These are phyloP conservation scores for Syzygium jambos DNA, from an alignment of 345 rosid genomes.

Conservation along the genomic window DNA sequence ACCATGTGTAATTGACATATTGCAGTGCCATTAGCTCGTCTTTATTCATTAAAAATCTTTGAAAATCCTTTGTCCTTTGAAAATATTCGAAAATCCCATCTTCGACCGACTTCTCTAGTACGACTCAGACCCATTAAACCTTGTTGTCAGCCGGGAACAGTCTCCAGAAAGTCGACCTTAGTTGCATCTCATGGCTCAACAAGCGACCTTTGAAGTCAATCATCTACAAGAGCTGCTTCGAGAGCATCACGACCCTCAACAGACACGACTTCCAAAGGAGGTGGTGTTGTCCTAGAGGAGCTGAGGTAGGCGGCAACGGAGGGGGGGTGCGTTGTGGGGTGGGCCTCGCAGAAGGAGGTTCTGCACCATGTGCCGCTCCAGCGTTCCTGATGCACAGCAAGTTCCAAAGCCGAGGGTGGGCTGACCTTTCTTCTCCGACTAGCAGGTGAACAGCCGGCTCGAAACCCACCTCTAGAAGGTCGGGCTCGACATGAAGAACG, in stretches of 20 bases:
- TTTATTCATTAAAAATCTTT: no score
- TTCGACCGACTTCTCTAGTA: no score
- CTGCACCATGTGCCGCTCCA: conserved; percentile 3
- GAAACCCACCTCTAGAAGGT: conserved; percentile 49
- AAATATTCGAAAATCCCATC: no score
- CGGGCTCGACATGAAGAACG: conserved; percentile 61
- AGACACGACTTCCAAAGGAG: conserved; percentile 7
- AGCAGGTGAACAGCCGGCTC: conserved; percentile 42
- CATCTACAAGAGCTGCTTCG: not conserved
- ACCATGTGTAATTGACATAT: no score
- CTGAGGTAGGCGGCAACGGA: not conserved
- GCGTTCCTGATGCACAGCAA: no score
- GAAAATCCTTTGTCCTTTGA: no score
- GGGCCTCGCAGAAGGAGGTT: conserved; percentile 38
- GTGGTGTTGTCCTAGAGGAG: conserved; percentile 1
- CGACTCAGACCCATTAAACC: no score
- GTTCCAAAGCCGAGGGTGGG: conserved; percentile 41
- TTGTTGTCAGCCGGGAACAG: no score
- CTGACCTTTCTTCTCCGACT: conserved; percentile 62
- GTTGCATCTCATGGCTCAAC: no score
- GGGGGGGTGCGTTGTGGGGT: conserved; percentile 10
- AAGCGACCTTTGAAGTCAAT: no score
- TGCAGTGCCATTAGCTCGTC: no score
- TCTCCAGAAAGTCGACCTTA: no score
- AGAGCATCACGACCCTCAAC: conserved; percentile 7